Evolutionary conservation across 2,329 filamentous ascomycete genomes (phyloP).

Genomic region (Ophiognomonia clavigignenti-juglandacearum): DNA sequence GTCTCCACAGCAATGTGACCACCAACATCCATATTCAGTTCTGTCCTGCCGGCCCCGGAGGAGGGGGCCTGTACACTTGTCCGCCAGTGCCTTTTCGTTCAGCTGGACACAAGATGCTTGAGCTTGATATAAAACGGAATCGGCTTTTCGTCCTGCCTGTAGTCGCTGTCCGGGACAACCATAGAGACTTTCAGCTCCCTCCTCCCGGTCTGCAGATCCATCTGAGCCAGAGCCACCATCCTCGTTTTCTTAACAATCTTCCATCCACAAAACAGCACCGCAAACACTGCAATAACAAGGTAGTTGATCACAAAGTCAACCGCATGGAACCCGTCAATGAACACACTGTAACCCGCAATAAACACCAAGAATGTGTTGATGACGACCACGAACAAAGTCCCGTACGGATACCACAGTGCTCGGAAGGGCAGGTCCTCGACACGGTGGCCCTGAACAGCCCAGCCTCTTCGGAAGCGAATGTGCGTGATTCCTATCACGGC

Average conservation of each 20-base stretch:
- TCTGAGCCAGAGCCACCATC: conserved; percentile 1
- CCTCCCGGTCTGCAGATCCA: conserved; percentile 6
- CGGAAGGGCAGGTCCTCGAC: conserved; percentile 40
- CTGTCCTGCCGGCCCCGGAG: no score
- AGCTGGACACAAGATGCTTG: not conserved
- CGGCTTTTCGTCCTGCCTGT: not conserved
- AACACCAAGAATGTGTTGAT: conserved; percentile 45
- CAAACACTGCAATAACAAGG: conserved; percentile 47
- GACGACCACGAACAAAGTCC: conserved; percentile 41
- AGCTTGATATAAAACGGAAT: conserved; percentile 7
- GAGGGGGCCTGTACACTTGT: no score
- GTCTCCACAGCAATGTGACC: no score
- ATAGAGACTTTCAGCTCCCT: conserved; percentile 1
- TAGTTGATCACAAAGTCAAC: conserved; percentile 51
- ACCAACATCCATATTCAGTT: no score
- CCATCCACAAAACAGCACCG: conserved; percentile 38
- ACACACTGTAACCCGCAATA: conserved; percentile 48
- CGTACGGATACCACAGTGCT: conserved; percentile 45
- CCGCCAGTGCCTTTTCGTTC: no score
- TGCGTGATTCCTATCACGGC: conserved; percentile 34
- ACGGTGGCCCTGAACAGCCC: conserved; percentile 30
- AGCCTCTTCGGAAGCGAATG: conserved; percentile 34
- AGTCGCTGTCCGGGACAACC: not conserved
- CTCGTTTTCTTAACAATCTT: conserved; percentile 32
- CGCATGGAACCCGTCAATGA: conserved; percentile 42